Evolutionary conservation across 2,329 filamentous ascomycete genomes (phyloP), one percentile per base, ranked within the genome.

Genomic region (Chalaropsis thielavioides): DNA sequence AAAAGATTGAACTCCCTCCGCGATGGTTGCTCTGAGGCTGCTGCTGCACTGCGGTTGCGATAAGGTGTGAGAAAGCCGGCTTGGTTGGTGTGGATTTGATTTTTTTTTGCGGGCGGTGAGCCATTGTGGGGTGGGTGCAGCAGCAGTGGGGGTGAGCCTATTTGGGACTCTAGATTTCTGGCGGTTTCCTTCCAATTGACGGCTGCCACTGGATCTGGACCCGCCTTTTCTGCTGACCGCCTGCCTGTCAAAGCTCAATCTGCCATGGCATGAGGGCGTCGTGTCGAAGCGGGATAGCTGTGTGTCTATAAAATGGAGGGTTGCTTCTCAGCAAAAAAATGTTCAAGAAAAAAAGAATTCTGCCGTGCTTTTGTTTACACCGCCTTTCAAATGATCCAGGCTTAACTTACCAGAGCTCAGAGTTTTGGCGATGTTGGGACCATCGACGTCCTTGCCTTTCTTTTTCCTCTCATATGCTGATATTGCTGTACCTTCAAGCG

Each of bases 281-380:
- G 8, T 54, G 22, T 11, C 56, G 3, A 6, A 35, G 24, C n/a
- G n/a, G 17, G 1, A 3, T 10, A 4, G 44, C 22, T 13, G 63
- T 65, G 58, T 17, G 38, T 41, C 63, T 65, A 65, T 54, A 61
- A 22, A 43, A 61, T 6, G n/a, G 58, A 27, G 58, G 63, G 63
- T 56, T 43, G 43, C 17, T 11, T 4, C 22, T n/a, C 22, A 24
- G 41, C 7, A 17, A 6, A 61, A 61, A 66, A 66, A 63, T 15
- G 3, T 24, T 6, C n/a, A n/a, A n/a, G 1, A 7, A 27, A 15
- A 24, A 31, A 24, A 64, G 6, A 22, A 54, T 66, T 63, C 43
- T 63, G 61, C 61, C 64, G 61, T 40, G 7, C 19, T 44, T 43
- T 60, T 40, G n/a, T 5, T 3, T 19, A 31, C n/a, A 66, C 64